Evolutionary conservation across 768 basidiomycete species (phyloP).

Genomic region (Paxillus rubicundulus): DNA sequence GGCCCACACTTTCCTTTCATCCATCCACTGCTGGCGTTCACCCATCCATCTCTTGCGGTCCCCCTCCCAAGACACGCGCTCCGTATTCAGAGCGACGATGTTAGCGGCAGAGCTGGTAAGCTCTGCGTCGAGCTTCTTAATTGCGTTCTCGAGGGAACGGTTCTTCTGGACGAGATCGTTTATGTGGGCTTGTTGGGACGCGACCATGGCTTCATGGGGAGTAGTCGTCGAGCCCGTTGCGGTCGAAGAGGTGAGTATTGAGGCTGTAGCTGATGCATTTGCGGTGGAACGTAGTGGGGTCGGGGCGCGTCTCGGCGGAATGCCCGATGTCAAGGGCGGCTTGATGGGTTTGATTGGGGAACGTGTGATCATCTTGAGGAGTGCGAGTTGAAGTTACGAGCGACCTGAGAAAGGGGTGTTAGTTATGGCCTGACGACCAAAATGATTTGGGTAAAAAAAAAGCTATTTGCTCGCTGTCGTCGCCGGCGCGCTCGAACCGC

Average conservation of each 20-base stretch:
- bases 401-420: background rate
- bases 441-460: background rate
- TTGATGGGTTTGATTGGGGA: conserved; percentile 25
- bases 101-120: conserved; percentile 35
- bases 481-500: background rate
- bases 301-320: conserved; percentile 16
- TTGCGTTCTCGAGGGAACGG: conserved; percentile 59
- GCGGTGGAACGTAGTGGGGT: conserved; percentile 21
- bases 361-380: conserved; percentile 25
- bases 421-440: background rate
- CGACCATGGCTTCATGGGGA: conserved; percentile 48
- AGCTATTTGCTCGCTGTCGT: background rate
- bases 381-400: background rate
- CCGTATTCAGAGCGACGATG: conserved; percentile 36
- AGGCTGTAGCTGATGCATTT: conserved; percentile 19
- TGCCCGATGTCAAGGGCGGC: conserved; percentile 2
- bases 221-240: conserved; percentile 30
- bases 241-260: conserved; percentile 26
- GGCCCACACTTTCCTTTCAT: conserved; percentile 57
- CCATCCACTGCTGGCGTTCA: conserved; percentile 42
- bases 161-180: conserved; percentile 70
- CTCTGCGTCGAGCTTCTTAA: conserved; percentile 53
- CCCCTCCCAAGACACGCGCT: conserved; percentile 34
- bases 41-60: conserved; percentile 25
- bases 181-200: conserved; percentile 65